Conservation (phyloP, 2,329 filamentous ascomycete species). For the Cytospora chrysosperma region DNA sequence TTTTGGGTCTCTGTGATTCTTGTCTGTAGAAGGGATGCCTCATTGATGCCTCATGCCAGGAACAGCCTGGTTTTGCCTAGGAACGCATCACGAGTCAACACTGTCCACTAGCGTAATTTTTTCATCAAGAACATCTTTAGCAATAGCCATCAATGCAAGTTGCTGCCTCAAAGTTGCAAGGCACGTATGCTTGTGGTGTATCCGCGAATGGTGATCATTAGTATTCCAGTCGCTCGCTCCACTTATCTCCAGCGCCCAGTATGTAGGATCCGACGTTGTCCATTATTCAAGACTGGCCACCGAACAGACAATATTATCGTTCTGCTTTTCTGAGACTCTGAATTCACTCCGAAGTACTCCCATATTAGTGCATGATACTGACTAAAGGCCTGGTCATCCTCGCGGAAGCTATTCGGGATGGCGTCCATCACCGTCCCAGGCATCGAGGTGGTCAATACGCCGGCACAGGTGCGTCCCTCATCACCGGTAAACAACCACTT, state of each 20-base stretch:
- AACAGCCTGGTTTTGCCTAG: too few species aligned
- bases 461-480: conserved; percentile 67
- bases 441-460: conserved; percentile 68
- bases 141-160: not conserved
- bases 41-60: too few species aligned
- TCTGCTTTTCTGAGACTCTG: not conserved
- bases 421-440: conserved; percentile 59
- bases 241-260: conserved; percentile 13
- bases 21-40: too few species aligned
- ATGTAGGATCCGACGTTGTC: conserved; percentile 54
- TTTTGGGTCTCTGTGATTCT: too few species aligned
- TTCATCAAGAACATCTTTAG: not conserved
- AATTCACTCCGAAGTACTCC: not conserved
- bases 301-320: not conserved
- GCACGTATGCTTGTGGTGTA: not conserved
- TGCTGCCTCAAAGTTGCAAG: not conserved
- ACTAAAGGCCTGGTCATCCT: not conserved
- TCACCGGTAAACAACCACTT: not conserved
- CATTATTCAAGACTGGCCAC: conserved; percentile 64
- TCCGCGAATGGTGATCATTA: not conserved
- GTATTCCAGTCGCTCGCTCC: not conserved
- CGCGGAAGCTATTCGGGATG: conserved; percentile 1
- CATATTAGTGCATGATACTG: not conserved
- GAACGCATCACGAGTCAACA: too few species aligned
- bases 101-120: not conserved